Base-by-base conservation (phyloP, 768 basidiomycete species). In the Pleurotus djamor region DNA sequence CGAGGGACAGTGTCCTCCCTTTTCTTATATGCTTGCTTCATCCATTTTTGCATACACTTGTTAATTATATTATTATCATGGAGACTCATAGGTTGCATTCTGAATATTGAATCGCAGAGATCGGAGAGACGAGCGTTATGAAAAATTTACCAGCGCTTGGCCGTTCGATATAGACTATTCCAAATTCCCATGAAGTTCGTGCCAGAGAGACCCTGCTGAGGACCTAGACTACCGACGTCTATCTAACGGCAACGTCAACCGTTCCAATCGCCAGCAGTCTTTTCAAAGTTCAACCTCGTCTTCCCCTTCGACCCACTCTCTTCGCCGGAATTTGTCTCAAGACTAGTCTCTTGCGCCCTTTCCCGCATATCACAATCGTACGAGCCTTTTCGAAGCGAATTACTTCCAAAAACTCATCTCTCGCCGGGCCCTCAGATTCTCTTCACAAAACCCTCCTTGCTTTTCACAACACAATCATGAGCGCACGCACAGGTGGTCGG, bases 401-500 rank as follows among this genome's bases (percentile, higher is more conserved):
- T 28, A 28, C 21, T 28, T 28, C 21, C 21, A 28, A 28, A 28
- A 28, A 28, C 21, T 28, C 21, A 28, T 28, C 21, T 28, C 21
- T 28, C 21, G 21, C 21, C 21, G 21, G 21, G 21, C 21, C 21
- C 21, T 3, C 21, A 28, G 21, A 28, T 28, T 28, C 21, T 28
- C 44, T 62, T 56, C 51, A 57, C 60, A 60, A 58, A 62, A 33
- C 60, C 63, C 58, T 51, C 51, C 59, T 38, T 28, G 21, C 21
- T 61, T 47, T 47, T 14, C 45, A 5, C 5, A 5, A 45, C 48
- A 51, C 41, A 63, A 71, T 34, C 66, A 88, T 88, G 86, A 86
- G 82, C 65, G 77, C 79, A 68, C 81, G 87, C 64, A 70, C 79
- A 64, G 80, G 87, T 69, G 83, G 83, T 54, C 77, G 85, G 63